Conservation (phyloP, 148 eudicot species). For the Cornus controversa region DNA sequence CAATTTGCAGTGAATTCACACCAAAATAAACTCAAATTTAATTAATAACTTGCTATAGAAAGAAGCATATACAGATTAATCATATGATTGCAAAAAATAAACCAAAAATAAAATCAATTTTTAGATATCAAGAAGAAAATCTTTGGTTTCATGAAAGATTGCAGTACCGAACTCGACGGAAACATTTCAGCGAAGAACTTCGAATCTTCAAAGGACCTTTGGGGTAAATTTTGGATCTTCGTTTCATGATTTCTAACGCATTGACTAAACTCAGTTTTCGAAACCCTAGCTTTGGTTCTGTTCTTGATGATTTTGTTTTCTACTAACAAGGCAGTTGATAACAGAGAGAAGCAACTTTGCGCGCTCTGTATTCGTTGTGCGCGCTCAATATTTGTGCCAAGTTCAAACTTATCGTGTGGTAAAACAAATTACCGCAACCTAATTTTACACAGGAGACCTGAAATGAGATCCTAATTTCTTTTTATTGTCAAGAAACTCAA, state of each 20-base stretch:
- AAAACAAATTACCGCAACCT: too few relatives aligned
- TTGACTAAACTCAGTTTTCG: background rate
- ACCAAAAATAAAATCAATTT: background rate
- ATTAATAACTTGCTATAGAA: too few relatives aligned
- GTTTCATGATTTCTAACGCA: background rate
- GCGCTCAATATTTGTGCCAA: too few relatives aligned
- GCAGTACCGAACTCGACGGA: background rate
- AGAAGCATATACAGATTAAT: too few relatives aligned
- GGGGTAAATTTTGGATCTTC: background rate
- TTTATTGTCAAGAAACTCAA: too few relatives aligned
- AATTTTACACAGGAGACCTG: too few relatives aligned
- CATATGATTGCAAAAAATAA: background rate
- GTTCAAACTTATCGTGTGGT: too few relatives aligned
- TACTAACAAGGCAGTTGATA: background rate
- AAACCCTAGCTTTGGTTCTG: background rate
- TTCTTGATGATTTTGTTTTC: background rate
- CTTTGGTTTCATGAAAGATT: background rate
- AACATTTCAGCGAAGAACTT: background rate
- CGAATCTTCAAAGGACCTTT: background rate
- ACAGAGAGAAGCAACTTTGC: too few relatives aligned
- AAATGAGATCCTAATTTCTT: too few relatives aligned
- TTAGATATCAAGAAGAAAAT: background rate
- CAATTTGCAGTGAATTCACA: background rate
- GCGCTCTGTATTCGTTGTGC: too few relatives aligned
- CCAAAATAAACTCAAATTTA: background rate